Percentiles rank a stretch among this genome's conserved stretches.
phyloP scores from a whole-genome alignment of 768 basidiomycete genomes.

The Termitomyces sp. region DNA sequence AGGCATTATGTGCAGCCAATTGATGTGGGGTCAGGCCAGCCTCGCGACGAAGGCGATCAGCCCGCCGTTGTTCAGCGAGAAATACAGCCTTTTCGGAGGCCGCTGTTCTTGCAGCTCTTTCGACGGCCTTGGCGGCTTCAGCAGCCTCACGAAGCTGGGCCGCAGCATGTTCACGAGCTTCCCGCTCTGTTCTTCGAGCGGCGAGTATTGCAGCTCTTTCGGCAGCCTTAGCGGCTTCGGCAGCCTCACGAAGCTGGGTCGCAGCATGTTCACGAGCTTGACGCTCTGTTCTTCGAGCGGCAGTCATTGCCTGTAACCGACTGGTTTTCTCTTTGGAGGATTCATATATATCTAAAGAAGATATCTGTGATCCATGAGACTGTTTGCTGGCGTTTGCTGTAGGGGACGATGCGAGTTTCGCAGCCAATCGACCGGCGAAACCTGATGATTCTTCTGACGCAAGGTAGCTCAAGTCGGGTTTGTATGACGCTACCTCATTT shows the following conservation, averaged over 20 bases:
- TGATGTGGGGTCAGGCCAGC: neutral
- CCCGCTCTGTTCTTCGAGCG: neutral
- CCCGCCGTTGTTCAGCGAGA: conserved; percentile 15
- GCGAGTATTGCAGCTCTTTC: conserved; percentile 1
- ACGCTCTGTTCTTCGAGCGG: conserved; percentile 1
- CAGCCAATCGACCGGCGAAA: conserved; percentile 17
- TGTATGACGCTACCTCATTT: neutral
- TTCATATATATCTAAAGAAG: neutral
- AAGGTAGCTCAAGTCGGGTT: conserved; percentile 24
- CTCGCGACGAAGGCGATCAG: conserved; percentile 18
- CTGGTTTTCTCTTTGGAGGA: neutral
- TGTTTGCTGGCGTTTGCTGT: neutral
- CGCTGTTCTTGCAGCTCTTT: neutral
- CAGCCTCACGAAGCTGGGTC: neutral
- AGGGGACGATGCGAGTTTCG: conserved; percentile 1
- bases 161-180: conserved; percentile 2
- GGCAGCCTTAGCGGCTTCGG: neutral
- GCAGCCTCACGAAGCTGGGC: neutral
- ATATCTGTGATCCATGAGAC: neutral
- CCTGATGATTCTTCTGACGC: conserved; percentile 16
- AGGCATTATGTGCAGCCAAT: neutral
- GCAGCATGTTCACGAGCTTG: conserved; percentile 1
- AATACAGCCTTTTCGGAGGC: neutral
- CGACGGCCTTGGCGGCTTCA: neutral
- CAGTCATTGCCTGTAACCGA: neutral